phyloP scores from a whole-genome alignment of 768 basidiomycete species.

The Hericium alpestre region DNA sequence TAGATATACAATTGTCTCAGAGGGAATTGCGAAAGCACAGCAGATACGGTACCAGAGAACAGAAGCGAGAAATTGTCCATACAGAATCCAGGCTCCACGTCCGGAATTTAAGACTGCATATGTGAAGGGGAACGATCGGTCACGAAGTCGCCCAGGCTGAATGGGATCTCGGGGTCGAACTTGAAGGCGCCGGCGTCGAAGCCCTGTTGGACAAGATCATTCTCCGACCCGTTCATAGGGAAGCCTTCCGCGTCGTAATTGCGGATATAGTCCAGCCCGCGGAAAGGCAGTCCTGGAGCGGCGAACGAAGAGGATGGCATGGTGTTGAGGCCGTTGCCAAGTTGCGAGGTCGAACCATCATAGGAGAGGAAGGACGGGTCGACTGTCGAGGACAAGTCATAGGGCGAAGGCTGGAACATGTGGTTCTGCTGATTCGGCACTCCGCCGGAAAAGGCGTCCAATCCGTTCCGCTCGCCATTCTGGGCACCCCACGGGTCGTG shows the following conservation, averaged over 20 bases:
- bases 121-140: neutral
- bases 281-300: slow-evolving; percentile 70
- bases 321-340: slow-evolving; percentile 23
- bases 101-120: neutral
- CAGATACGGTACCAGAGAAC: too few species aligned
- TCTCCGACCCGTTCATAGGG: slow-evolving; percentile 17
- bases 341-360: slow-evolving; percentile 1
- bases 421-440: neutral
- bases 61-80: too few species aligned
- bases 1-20: too few species aligned
- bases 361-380: slow-evolving; percentile 13
- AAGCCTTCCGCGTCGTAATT: slow-evolving; percentile 51
- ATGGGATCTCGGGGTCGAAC: slow-evolving; percentile 69
- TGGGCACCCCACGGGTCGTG: slow-evolving; percentile 6
- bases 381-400: slow-evolving; percentile 9
- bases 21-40: too few species aligned
- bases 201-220: slow-evolving; percentile 40
- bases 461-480: slow-evolving; percentile 5
- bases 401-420: neutral
- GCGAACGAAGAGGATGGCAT: slow-evolving; percentile 52
- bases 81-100: too few species aligned
- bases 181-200: slow-evolving; percentile 70
- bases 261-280: slow-evolving; percentile 73
- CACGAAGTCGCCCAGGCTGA: slow-evolving; percentile 36
- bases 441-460: slow-evolving; percentile 3